Percentiles rank a stretch among this genome's conserved stretches.
These are phyloP conservation scores for Vanrija pseudolonga DNA, from an alignment of 1,284 basidiomycete genomes.

Conservation along the genomic window DNA sequence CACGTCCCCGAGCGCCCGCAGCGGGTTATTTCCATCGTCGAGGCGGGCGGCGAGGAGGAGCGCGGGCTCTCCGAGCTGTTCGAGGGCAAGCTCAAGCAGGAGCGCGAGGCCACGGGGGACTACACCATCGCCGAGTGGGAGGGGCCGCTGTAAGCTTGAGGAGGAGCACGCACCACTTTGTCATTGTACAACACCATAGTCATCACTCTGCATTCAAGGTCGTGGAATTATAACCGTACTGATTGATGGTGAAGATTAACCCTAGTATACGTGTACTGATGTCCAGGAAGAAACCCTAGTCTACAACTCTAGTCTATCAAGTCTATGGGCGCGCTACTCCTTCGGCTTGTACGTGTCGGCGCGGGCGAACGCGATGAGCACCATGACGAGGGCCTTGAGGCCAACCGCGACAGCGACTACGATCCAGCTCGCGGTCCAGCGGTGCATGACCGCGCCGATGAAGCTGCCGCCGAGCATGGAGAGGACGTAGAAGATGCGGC, in stretches of 20 bases:
- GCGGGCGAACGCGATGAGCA: constrained; percentile 14
- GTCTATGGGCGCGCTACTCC: not conserved
- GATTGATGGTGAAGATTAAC: too few species aligned
- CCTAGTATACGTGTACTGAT: too few species aligned
- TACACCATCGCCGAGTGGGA: constrained; percentile 4
- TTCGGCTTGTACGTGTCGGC: not conserved
- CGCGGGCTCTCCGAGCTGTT: constrained; percentile 23
- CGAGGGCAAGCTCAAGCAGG: constrained; percentile 1
- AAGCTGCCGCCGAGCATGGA: constrained; percentile 41
- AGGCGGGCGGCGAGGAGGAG: constrained; percentile 21
- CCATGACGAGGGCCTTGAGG: constrained; percentile 29
- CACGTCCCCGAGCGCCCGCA: not conserved
- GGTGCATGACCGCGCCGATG: constrained; percentile 38
- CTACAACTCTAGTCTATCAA: not conserved
- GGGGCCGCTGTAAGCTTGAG: constrained; percentile 3
- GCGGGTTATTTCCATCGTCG: constrained; percentile 28
- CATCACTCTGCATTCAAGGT: not conserved
- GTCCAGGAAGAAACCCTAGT: too few species aligned
- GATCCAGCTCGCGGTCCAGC: constrained; percentile 31
- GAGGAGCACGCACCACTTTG: too few species aligned
- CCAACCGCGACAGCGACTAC: constrained; percentile 34
- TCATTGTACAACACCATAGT: not conserved
- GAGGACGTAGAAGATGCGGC: constrained; percentile 34
- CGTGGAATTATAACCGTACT: not conserved
- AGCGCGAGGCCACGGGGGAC: not conserved